These are phyloP conservation scores for Tulasnella calospora DNA, from an alignment of 768 basidiomycete genomes.

Conservation along the genomic window DNA sequence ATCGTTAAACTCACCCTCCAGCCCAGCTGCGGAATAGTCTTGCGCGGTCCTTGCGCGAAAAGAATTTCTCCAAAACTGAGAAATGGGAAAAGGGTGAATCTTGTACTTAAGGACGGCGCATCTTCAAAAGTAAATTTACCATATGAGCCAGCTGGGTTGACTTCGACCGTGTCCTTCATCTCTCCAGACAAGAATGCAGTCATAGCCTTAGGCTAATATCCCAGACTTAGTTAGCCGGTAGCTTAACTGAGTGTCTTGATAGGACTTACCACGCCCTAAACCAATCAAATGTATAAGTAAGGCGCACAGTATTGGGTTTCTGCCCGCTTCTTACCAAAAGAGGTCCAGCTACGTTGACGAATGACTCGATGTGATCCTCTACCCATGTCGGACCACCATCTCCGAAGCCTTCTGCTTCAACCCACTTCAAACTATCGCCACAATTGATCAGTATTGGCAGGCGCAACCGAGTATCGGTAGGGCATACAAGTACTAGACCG, in stretches of 20 bases:
- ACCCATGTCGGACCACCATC: conserved; percentile 85
- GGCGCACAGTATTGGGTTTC: conserved; percentile 5
- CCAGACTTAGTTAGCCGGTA: background rate
- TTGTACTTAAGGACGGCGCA: conserved; percentile 27
- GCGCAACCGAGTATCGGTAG: background rate
- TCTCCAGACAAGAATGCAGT: conserved; percentile 91
- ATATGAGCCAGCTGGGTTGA: conserved; percentile 76
- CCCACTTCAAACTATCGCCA: conserved; percentile 80
- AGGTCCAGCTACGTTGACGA: conserved; percentile 80
- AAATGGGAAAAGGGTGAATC: conserved; percentile 27
- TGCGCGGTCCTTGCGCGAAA: conserved; percentile 83
- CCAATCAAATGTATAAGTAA: conserved; percentile 13
- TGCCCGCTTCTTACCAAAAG: conserved; percentile 55
- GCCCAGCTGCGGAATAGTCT: conserved; percentile 92
- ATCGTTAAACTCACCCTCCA: conserved; percentile 43
- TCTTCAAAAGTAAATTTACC: conserved; percentile 40
- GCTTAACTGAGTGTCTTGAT: background rate
- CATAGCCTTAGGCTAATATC: conserved; percentile 79
- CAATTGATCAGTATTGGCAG: background rate
- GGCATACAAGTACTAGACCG: conserved; percentile 75
- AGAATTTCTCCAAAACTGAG: conserved; percentile 77
- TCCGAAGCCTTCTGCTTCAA: conserved; percentile 78
- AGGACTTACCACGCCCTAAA: conserved; percentile 66
- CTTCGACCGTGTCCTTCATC: conserved; percentile 87
- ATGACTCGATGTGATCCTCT: conserved; percentile 83